Evolutionary conservation across 768 basidiomycete species (phyloP), one percentile per base, ranked within the genome.

Genomic region (Pisolithus marmoratus): DNA sequence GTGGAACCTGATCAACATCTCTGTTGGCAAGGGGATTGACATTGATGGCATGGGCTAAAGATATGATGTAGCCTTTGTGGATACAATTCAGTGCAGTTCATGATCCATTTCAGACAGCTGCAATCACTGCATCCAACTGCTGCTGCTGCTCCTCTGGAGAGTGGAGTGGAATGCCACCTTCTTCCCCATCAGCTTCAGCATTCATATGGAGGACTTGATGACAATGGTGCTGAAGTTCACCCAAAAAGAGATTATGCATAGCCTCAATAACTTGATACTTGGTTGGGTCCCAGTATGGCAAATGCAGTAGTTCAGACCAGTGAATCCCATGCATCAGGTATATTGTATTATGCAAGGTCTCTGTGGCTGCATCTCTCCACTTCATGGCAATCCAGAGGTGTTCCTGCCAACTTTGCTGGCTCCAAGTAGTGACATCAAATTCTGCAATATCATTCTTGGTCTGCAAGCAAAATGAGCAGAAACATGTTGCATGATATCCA

Each of bases 181-280:
- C 29, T 29, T 29, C 29, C 6, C 29, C 29, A 29, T 53, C 49
- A 22, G 7, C 27, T 4, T 15, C 31, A 15, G 27, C 36, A 48
- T 58, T 49, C 31, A 64, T 57, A 15, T 46, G 50, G 48, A 42
- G 61, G 17, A 70, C 47, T 3, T 58, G 52, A 59, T 45, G 1
- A 56, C 59, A 42, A 14, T 42, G 41, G 22, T 42, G 41, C 22
- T 42, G 19, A 19, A 42, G 22, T 12, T 42, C 11, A 12, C 54
- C 22, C 17, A 74, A 58, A 47, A 66, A 63, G 2, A 74, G 53
- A 19, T 64, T 62, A 37, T 75, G 73, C 72, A 75, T 75, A 2
- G 63, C 50, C 40, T 76, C 71, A n/a, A 72, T 57, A 0, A 68
- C 60, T 2, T 62, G 43, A 36, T 60, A 67, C 1, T 22, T 38